Evolutionary conservation across 495 filamentous ascomycete species (phyloP), one percentile per base, ranked within the genome.

Genomic region (Podospora tetraspora): DNA sequence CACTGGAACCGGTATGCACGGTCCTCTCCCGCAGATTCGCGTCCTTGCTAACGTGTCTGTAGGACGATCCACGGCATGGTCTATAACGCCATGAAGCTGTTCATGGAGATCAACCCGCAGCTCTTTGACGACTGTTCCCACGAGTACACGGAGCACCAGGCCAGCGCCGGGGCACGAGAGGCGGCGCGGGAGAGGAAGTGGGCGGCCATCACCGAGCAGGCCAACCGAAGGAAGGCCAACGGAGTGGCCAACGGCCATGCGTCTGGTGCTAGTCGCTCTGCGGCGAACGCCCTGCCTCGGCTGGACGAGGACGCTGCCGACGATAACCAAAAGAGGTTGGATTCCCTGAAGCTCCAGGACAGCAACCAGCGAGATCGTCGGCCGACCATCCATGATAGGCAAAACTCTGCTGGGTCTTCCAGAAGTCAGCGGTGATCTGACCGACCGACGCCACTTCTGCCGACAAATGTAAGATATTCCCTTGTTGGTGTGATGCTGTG

Each of bases 31-130:
- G 34, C 16, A 8, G 10, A 16, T 19, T 37, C 8, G n/a, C 23
- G 30, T 8, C 27, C 16, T 27, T 5, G 24, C 62, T 72, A 30
- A 73, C 64, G 4, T 6, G 12, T 12, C 16, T 7, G 25, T 63
- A 99, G 95, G 70, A 99, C 95, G 12, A 99, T 99, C 71, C 96
- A 99, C 74, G 95, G 96, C 74, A 98, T 99, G 96, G 95, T 99
- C 21, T 99, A 98, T 77, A 99, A 98, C 75, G 95, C 95, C 61
- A 99, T 99, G 95, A 99, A 99, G 76, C 89, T 99, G 59, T 99
- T 99, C 80, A 99, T 99, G 95, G 95, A 99, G 79, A 97, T 99
- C 73, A 98, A 99, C 73, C 95, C 95, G 19, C 92, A 96, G 74
- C 89, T 99, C 25, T 99, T 99, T 75, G 95, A 99, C 71, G 95